Evolutionary conservation across 1,284 basidiomycete species (phyloP).

Genomic region (Malassezia equina): DNA sequence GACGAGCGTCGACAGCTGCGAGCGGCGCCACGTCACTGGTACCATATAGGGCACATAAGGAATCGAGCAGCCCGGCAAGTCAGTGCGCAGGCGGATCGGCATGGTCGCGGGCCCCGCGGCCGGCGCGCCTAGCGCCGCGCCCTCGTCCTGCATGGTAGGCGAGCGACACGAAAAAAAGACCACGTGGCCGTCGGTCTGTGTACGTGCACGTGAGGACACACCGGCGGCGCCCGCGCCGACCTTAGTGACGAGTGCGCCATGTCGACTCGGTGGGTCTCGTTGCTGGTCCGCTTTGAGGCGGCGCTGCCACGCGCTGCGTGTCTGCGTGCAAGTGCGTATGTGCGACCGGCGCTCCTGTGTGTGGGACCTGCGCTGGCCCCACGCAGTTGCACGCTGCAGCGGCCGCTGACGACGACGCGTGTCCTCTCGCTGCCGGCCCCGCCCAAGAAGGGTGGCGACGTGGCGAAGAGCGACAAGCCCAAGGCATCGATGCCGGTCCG

Average conservation of each 20-base stretch:
- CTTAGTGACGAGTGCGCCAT: not conserved
- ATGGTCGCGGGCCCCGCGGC: slow-evolving; percentile 4
- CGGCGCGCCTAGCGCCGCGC: not conserved
- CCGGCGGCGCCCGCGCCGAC: not conserved
- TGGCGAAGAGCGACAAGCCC: slow-evolving; percentile 1
- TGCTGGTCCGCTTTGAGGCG: not conserved
- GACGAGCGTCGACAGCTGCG: slow-evolving; percentile 92
- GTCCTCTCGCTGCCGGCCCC: not conserved
- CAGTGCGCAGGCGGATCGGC: slow-evolving; percentile 18
- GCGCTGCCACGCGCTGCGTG: not conserved
- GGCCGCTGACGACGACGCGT: not conserved
- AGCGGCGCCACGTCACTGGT: slow-evolving; percentile 77
- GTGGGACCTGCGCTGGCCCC: not conserved
- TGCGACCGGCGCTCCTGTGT: not conserved
- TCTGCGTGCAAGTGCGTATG: not conserved
- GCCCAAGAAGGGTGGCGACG: slow-evolving; percentile 1
- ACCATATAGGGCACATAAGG: slow-evolving; percentile 68
- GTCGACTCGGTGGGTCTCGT: not conserved
- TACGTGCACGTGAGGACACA: slow-evolving; percentile 5
- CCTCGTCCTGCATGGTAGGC: not conserved
- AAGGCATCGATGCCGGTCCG: slow-evolving; percentile 24
- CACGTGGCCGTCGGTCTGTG: not conserved
- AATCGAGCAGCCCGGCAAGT: slow-evolving; percentile 15
- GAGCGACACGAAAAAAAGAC: not conserved
- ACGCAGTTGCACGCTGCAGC: not conserved